Evolutionary conservation across 2,329 filamentous ascomycete genomes (phyloP), one percentile per base, ranked within the genome.

Genomic region (Magnaporthales sp.): DNA sequence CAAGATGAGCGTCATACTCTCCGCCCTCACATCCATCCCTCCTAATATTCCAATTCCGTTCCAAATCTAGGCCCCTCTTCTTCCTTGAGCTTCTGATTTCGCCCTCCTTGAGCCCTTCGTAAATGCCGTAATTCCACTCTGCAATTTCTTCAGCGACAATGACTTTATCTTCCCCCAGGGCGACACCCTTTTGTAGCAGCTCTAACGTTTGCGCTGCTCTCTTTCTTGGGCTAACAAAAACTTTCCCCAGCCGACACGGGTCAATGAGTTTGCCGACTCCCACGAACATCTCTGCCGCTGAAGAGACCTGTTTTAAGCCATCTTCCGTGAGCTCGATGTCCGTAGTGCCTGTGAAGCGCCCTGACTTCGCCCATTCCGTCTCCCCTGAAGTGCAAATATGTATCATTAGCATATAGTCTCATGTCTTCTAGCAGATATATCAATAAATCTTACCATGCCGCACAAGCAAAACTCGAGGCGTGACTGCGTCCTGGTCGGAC

Each of bases 71-170:
- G 0, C 84, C 84, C 9, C 77, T 75, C 66, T 78, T 70, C 68
- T 78, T 75, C 67, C 86, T 78, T 68, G 76, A 70, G 30, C 76
- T 72, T 15, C 77, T 76, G 64, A 89, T 88, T 70, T 85, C 76
- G n/a, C 76, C 72, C 8, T 77, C 79, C 62, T 79, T 80, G 27
- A 87, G 73, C 11, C 86, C 86, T 73, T 89, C 86, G 72, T 89
- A 89, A 68, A 81, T 77, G 62, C 86, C 86, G 74, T 89, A 89
- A 68, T 85, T 82, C 86, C 86, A 89, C 73, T 89, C 86, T 1
- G 81, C 77, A 60, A 89, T 76, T 2, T 76, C 75, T 67, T 84
- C 80, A 1, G 83, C 86, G 38, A 83, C 73, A 67, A 81, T 75
- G 29, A 86, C 76, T 56, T 78, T 77, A 32, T 29, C 11, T 62